Base-by-base conservation (phyloP, 2,329 filamentous ascomycete species). In the Ophiostoma novo-ulmi region DNA sequence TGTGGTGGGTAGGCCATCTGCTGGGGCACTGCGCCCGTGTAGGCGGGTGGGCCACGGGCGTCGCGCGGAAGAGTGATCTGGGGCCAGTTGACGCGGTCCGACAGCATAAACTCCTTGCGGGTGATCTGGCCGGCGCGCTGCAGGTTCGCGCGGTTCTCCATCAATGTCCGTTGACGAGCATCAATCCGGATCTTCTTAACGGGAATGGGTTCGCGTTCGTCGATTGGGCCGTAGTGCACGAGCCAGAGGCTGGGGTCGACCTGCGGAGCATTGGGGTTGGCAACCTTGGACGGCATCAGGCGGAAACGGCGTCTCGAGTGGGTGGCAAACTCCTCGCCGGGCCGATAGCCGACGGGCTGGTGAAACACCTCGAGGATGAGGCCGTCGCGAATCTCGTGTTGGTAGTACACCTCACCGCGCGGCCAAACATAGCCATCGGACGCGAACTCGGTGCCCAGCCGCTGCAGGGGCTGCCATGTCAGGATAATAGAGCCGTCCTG, bases 341-440 rank as follows among this genome's bases (percentile, higher is more conserved):
- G 75, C 44, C 89, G 87, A 78, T 90, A 97, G 17, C 95, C 94
- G 48, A 89, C 86, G 77, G 92, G 90, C 77, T 97, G 91, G 71
- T 92, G 86, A 78, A 91, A 91, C 76, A 97, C 91, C 79, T 99
- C 94, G n/a, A 99, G 85, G 61, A 89, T 90, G 93, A 87, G 76
- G 68, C 84, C 85, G 74, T 87, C 85, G 73, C 89, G 86, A 72
- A 88, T 80, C 70, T 96, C 91, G 73, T 93, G 89, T 73, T 89
- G 89, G 75, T 89, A 94, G 63, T 87, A 87, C 69, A 89, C 85
- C 81, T 99, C 94, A 6, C 88, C 86, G 75, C 93, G 91, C 20
- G 89, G 89, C 94, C 94, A 99, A 22, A 97, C 85, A 78, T 94
- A 96, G 66, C 95, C 95, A 82, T 99, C 94, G 48, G 91, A 97